These are phyloP conservation scores for Shiraia sp. DNA, from an alignment of 2,329 filamentous ascomycete species.

Conservation along the genomic window DNA sequence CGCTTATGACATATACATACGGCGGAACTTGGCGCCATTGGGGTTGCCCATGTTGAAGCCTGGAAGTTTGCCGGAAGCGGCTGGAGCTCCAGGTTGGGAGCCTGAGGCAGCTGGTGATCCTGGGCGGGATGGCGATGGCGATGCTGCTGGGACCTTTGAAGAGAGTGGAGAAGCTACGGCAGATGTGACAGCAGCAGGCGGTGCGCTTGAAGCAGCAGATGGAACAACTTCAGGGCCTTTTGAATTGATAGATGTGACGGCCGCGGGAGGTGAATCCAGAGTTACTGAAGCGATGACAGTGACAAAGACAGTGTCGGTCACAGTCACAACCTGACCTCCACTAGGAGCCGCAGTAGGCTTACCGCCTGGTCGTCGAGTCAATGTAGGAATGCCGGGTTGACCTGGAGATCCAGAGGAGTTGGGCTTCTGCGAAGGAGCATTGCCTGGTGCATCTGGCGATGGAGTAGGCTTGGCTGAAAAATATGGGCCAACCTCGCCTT, in stretches of 20 bases:
- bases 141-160: background rate
- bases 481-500: slow-evolving; percentile 34
- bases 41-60: slow-evolving; percentile 7
- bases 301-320: slow-evolving; percentile 31
- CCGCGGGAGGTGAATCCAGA: slow-evolving; percentile 5
- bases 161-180: background rate
- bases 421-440: slow-evolving; percentile 1
- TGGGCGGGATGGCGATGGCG: slow-evolving; percentile 2
- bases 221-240: background rate
- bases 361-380: slow-evolving; percentile 17
- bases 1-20: slow-evolving; percentile 9
- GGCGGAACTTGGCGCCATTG: slow-evolving; percentile 31
- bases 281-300: slow-evolving; percentile 28
- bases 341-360: slow-evolving; percentile 9
- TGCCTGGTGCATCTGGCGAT: slow-evolving; percentile 3
- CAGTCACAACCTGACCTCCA: slow-evolving; percentile 14
- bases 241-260: slow-evolving; percentile 3
- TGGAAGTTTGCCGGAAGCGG: slow-evolving; percentile 4
- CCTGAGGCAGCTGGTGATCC: background rate
- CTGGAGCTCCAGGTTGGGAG: background rate
- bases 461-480: slow-evolving; percentile 19
- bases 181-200: background rate
- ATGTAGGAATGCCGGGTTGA: slow-evolving; percentile 18
- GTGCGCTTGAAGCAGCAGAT: slow-evolving; percentile 1
- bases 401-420: slow-evolving; percentile 9